phyloP scores from a whole-genome alignment of 2,329 filamentous ascomycete genomes.

The Aureobasidium mangrovei region DNA sequence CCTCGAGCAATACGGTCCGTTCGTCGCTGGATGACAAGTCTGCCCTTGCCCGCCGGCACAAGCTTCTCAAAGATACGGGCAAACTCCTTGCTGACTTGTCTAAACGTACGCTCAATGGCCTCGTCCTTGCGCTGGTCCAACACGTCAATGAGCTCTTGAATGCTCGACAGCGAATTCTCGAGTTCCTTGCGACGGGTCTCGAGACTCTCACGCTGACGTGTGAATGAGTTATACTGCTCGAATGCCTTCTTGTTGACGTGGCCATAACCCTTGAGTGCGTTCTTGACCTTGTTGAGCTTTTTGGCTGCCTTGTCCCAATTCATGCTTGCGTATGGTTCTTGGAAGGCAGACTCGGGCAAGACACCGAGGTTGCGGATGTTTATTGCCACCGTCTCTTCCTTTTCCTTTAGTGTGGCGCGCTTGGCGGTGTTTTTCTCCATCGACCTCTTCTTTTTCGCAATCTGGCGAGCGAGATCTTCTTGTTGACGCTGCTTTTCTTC shows the following conservation, averaged over 20 bases:
- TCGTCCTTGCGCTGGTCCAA: conserved; percentile 95
- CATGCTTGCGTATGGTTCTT: conserved; percentile 70
- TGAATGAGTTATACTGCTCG: conserved; percentile 97
- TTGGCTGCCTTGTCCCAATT: conserved; percentile 58
- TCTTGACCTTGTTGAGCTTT: conserved; percentile 81
- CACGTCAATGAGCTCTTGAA: conserved; percentile 84
- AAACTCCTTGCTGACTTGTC: conserved; percentile 92
- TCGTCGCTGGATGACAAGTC: conserved; percentile 85
- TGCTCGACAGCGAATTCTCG: conserved; percentile 75
- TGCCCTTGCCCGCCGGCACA: conserved; percentile 84
- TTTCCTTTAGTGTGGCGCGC: conserved; percentile 68
- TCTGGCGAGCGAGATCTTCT: conserved; percentile 65
- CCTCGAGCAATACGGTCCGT: conserved; percentile 58
- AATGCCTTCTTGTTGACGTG: conserved; percentile 99
- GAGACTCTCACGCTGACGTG: conserved; percentile 78
- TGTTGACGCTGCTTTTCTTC: conserved; percentile 61
- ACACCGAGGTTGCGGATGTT: conserved; percentile 91
- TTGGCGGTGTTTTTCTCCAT: conserved; percentile 90
- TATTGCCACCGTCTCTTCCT: conserved; percentile 71
- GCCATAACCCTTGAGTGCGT: conserved; percentile 89
- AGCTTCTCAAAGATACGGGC: conserved; percentile 88
- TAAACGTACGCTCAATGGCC: conserved; percentile 96
- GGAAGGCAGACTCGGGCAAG: conserved; percentile 86
- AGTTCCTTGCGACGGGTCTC: conserved; percentile 79
- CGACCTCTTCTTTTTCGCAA: conserved; percentile 77